Conservation (phyloP, 2,329 filamentous ascomycete genomes). For the Aureobasidium sp. region DNA sequence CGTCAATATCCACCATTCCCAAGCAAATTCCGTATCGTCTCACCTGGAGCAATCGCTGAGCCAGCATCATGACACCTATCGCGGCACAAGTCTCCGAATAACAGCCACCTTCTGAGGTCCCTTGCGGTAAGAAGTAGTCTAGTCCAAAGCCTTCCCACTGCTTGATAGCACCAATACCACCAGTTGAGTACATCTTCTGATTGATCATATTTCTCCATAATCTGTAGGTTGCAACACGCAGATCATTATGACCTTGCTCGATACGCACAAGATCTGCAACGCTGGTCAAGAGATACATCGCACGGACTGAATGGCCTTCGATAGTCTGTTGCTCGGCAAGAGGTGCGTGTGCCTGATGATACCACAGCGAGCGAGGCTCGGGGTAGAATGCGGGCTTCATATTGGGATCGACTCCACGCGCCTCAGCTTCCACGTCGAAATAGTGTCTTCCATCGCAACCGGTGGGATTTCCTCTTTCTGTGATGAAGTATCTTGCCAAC, state of each 20-base stretch:
- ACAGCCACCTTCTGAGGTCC: constrained; percentile 49
- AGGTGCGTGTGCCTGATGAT: constrained; percentile 49
- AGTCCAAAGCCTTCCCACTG: constrained; percentile 55
- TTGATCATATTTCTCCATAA: constrained; percentile 55
- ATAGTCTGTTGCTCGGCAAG: constrained; percentile 46
- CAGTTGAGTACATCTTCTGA: constrained; percentile 55
- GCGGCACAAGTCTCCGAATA: constrained; percentile 55
- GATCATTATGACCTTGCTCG: constrained; percentile 22
- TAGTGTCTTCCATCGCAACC: constrained; percentile 44
- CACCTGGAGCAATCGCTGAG: constrained; percentile 44
- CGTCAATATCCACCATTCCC: constrained; percentile 10
- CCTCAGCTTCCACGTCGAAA: constrained; percentile 46
- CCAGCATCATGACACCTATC: constrained; percentile 54
- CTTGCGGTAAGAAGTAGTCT: constrained; percentile 50
- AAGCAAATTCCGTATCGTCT: background rate
- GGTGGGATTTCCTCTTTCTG: constrained; percentile 47
- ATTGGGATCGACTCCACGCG: constrained; percentile 39
- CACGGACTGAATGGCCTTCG: constrained; percentile 52
- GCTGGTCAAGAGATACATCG: constrained; percentile 52
- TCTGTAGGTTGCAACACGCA: constrained; percentile 32
- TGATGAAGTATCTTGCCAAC: constrained; percentile 49
- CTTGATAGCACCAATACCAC: constrained; percentile 49
- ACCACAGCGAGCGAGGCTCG: constrained; percentile 32
- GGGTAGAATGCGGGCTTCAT: constrained; percentile 18
- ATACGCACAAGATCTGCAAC: constrained; percentile 47